Percentiles rank a stretch among this genome's conserved stretches.
Evolutionary conservation across 2,329 filamentous ascomycete genomes (phyloP).

Genomic region (Cladosporium sp.): DNA sequence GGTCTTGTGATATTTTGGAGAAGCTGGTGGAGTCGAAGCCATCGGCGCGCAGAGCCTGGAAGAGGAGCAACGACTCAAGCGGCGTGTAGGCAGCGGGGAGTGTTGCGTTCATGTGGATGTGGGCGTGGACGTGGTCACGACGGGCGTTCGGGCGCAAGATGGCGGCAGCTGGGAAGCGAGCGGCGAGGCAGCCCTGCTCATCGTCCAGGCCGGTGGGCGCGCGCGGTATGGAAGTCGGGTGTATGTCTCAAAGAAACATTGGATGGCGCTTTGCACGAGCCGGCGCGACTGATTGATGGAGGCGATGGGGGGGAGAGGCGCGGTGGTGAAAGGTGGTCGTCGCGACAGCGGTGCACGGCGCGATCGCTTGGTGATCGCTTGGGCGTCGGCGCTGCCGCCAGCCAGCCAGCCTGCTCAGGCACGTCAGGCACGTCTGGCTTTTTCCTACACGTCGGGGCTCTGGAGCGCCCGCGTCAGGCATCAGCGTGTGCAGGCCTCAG

Average conservation of each 20-base stretch:
- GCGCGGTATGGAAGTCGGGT: background rate
- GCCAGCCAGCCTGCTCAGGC: no score
- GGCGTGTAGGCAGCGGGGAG: constrained; percentile 55
- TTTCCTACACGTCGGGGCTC: no score
- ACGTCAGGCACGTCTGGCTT: no score
- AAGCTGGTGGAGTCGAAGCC: constrained; percentile 63
- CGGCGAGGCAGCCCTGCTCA: constrained; percentile 1
- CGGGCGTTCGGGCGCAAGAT: constrained; percentile 9
- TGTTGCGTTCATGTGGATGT: constrained; percentile 10
- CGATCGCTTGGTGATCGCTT: no score
- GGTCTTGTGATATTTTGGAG: constrained; percentile 62
- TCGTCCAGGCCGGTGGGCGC: constrained; percentile 1
- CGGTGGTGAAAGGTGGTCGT: no score
- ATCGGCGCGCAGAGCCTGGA: constrained; percentile 67
- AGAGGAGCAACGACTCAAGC: constrained; percentile 79
- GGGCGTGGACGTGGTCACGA: background rate
- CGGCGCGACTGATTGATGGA: background rate
- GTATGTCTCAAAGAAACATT: background rate
- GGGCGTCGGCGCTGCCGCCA: no score
- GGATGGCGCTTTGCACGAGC: background rate
- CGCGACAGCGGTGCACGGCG: no score
- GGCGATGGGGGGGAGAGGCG: background rate
- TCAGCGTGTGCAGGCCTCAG: no score
- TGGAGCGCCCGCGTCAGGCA: no score
- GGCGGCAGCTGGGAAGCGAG: background rate